Evolutionary conservation across 768 basidiomycete species (phyloP).

Genomic region (Psilocybe cubensis): DNA sequence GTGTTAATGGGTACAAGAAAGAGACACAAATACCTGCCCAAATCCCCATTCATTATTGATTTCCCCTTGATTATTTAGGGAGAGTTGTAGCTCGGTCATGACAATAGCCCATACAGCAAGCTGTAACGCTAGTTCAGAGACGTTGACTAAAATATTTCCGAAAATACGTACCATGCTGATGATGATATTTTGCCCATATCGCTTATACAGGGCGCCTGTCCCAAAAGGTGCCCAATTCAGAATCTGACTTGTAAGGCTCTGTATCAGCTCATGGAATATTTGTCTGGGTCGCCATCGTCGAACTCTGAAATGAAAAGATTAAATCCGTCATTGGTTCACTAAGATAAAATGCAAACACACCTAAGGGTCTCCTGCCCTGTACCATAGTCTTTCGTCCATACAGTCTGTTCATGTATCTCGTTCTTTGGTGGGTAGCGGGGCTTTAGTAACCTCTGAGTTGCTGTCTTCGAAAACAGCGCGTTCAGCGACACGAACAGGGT

Average conservation of each 20-base stretch:
- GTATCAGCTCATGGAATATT: constrained; percentile 27
- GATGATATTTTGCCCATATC: constrained; percentile 24
- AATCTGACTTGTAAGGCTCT: constrained; percentile 25
- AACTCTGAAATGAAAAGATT: constrained; percentile 6
- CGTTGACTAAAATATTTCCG: neutral
- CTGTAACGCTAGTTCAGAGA: constrained; percentile 3
- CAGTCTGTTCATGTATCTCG: constrained; percentile 22
- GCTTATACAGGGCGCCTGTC: constrained; percentile 21
- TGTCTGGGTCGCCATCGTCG: constrained; percentile 24
- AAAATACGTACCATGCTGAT: constrained; percentile 16
- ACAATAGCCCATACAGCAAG: constrained; percentile 26
- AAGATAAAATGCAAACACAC: constrained; percentile 7
- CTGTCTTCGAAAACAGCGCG: constrained; percentile 22
- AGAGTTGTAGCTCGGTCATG: constrained; percentile 28
- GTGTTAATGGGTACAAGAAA: neutral
- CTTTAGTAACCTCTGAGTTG: constrained; percentile 20
- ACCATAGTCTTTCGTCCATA: constrained; percentile 16
- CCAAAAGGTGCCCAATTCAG: constrained; percentile 25
- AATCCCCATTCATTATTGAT: constrained; percentile 27
- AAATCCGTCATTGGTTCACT: no score
- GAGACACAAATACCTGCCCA: constrained; percentile 20
- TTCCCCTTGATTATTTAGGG: constrained; percentile 14
- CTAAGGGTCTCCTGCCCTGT: constrained; percentile 17
- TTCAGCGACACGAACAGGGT: constrained; percentile 22
- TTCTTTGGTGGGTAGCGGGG: constrained; percentile 23